Base-by-base conservation (phyloP, 257 asterid genomes). In the Solanum piurae region DNA sequence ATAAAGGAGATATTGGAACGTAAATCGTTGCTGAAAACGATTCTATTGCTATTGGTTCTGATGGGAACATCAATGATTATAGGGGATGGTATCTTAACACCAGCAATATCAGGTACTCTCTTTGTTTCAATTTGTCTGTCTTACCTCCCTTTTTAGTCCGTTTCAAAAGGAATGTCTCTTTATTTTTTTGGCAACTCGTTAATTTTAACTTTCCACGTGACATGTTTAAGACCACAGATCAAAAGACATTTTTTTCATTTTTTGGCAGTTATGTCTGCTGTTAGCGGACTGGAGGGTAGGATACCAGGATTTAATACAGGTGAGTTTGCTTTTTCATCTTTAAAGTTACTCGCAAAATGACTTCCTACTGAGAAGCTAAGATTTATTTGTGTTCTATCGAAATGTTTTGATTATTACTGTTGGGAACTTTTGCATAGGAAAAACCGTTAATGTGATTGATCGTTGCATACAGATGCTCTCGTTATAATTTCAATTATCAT, bases 61-160 rank as follows among this genome's bases (percentile, higher is more conserved):
- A 92, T 89, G 92, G 99, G 99, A 86, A 95, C 99, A 6, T 96
- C 98, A 76, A 94, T 96, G 98, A 93, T 96, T 68, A 95, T 96
- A 38, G 99, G 98, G 64, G 99, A 96, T 84, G 98, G 99, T 87
- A 95, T 96, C 90, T 90, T 96, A 84, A 96, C 99, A 42, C 99
- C 99, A 31, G 99, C 99, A 62, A 95, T 96, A 83, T 95, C 99
- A 90, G 99, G 99, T 55, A 55, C 66, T 55, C 66, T 3, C 64
- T 20, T 4, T 20, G 66, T 55, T 55, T 55, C 66, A 55, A 55
- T 55, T 20, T 55, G 11, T 3, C 0, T 55, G 11, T 55, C 25
- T 55, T 52, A 52, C 62, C 21, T 52, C 21, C n/a, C 60, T 52
- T 16, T 52, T 52, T 52, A 52, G 23, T 16, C 9, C 27, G 27